A percentile compares a stretch with the other conserved stretches of the same genome.
phyloP scores from a whole-genome alignment of 371 early-diverging fungal species.

The Mucor velutinosus region DNA sequence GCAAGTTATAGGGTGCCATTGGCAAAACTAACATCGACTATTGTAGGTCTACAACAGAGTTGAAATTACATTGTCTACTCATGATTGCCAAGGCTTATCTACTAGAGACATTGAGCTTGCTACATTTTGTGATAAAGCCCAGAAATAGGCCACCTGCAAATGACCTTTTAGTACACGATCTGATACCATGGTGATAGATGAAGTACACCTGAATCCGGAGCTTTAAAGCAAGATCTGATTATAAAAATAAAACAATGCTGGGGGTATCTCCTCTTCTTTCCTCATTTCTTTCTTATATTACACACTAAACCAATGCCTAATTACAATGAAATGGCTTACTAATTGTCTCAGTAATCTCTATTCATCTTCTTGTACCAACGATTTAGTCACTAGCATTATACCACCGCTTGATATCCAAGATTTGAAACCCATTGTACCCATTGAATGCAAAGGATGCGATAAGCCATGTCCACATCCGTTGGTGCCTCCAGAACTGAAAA shows the following conservation, averaged over 20 bases:
- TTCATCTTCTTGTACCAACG: slow-evolving; percentile 24
- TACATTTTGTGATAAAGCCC: slow-evolving; percentile 61
- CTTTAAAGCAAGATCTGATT: background rate
- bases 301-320: background rate
- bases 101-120: slow-evolving; percentile 81
- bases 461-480: slow-evolving; percentile 40
- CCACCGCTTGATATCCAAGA: slow-evolving; percentile 31
- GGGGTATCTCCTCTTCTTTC: background rate
- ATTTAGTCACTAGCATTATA: slow-evolving; percentile 13
- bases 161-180: background rate
- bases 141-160: background rate
- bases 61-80: slow-evolving; percentile 86
- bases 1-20: background rate
- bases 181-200: background rate
- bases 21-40: background rate
- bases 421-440: slow-evolving; percentile 26
- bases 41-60: slow-evolving; percentile 87
- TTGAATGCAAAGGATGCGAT: slow-evolving; percentile 29
- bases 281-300: background rate
- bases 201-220: background rate
- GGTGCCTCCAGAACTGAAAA: slow-evolving; percentile 29
- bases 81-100: slow-evolving; percentile 87
- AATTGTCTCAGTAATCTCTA: slow-evolving; percentile 32
- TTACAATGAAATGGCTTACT: slow-evolving; percentile 39
- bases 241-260: background rate